Evolutionary conservation across 2,329 filamentous ascomycete species (phyloP), one percentile per base, ranked within the genome.

Genomic region (Tothia fuscella): DNA sequence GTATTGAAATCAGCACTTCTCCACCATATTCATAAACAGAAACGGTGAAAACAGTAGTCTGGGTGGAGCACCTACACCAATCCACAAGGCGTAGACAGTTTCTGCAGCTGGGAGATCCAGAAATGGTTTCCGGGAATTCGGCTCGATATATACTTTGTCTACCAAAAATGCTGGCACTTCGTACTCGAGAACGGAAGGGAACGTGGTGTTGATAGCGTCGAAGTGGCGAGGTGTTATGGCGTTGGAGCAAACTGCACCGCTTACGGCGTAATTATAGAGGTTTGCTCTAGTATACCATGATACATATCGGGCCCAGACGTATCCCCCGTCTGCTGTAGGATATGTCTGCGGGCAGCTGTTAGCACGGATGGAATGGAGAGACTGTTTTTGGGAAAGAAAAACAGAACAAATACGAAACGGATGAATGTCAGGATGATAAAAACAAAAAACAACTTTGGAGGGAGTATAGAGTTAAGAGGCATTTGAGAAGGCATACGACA

Each of bases 1-100:
- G n/a, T n/a, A n/a, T n/a, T n/a, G n/a, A n/a, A n/a, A n/a, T n/a
- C n/a, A n/a, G n/a, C n/a, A n/a, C n/a, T n/a, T n/a, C n/a, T n/a
- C n/a, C n/a, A n/a, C n/a, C n/a, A n/a, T n/a, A n/a, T n/a, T n/a
- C n/a, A n/a, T n/a, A n/a, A n/a, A n/a, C n/a, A n/a, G n/a, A n/a
- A n/a, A n/a, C n/a, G n/a, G n/a, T n/a, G n/a, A n/a, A n/a, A n/a
- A n/a, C n/a, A n/a, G n/a, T n/a, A n/a, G n/a, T n/a, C n/a, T n/a
- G n/a, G n/a, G n/a, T n/a, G n/a, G n/a, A n/a, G n/a, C n/a, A n/a
- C n/a, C n/a, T n/a, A n/a, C n/a, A n/a, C 83, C 83, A 51, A 88
- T 86, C 80, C 80, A 88, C 38, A 88, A 71, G 1, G 76, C 70
- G 52, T 86, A 88, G 2, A 84, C 76, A 0, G 81, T 84, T 47